Base-by-base conservation (phyloP, 1,284 basidiomycete species). In the Malassezia equina region DNA sequence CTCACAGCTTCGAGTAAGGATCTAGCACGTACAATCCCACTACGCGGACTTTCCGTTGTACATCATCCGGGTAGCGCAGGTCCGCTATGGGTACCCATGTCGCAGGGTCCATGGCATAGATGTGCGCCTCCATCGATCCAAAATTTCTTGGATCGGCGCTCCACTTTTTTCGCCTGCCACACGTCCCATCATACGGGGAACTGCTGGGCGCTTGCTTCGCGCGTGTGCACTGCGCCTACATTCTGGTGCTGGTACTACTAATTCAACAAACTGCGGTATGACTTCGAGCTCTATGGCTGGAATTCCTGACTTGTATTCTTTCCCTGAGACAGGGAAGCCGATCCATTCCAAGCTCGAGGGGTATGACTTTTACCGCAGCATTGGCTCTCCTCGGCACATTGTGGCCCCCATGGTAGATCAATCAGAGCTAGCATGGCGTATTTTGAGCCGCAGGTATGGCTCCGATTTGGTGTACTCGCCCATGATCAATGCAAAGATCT, bases 401-500 rank as follows among this genome's bases (percentile, higher is more conserved):
- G 88, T 95, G 11, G 93, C 90, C 11, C 91, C 93, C 8, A 96
- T 96, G 93, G 93, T 96, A 0, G 91, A 96, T 75, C 89, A 93
- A 77, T 90, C 86, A 68, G 91, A 96, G 76, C 80, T 96, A 0
- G 52, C 70, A 0, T 98, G 90, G 88, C 81, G 93, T 58, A 82
- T 84, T 55, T 78, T 96, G n/a, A 87, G 87, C 8, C 80, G 91
- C 50, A 78, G 85, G 56, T 90, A 94, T 67, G 88, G 90, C 27
- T 76, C 78, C 0, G 76, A 91, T 80, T 80, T 96, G 6, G 81
- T 83, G 9, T 98, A 95, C 73, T 90, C 90, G 1, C 93, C 93
- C 5, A 98, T 98, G 93, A 95, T 98, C 71, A 90, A 94, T 66
- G 87, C 90, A 48, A 88, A 86, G 80, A 83, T 89, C 73, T 95